phyloP scores from a whole-genome alignment of 805 yeast species.

The Soucietia sequanensis region DNA sequence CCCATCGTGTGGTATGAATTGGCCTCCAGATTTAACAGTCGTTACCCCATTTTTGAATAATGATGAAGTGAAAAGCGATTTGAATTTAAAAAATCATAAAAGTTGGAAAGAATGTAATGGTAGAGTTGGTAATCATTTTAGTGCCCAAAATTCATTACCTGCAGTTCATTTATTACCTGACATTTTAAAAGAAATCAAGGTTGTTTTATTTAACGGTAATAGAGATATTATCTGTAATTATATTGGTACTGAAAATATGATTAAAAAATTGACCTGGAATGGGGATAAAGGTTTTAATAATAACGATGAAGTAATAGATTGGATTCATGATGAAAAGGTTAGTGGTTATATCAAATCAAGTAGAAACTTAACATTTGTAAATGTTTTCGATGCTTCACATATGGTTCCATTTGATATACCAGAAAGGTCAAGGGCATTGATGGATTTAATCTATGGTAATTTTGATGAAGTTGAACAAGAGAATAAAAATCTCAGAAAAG shows the following conservation, averaged over 20 bases:
- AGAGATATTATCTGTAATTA: slow-evolving; percentile 87
- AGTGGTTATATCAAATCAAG: slow-evolving; percentile 47
- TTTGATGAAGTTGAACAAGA: slow-evolving; percentile 16
- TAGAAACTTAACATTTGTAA: slow-evolving; percentile 73
- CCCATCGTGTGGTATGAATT: slow-evolving; percentile 88
- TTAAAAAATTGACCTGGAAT: slow-evolving; percentile 63
- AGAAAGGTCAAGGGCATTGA: slow-evolving; percentile 62
- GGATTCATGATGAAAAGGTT: slow-evolving; percentile 42
- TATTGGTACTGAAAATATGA: slow-evolving; percentile 67
- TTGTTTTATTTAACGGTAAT: slow-evolving; percentile 82
- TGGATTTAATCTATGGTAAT: slow-evolving; percentile 49
- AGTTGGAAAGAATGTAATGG: slow-evolving; percentile 79
- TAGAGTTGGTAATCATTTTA: slow-evolving; percentile 52
- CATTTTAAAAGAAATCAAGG: slow-evolving; percentile 55
- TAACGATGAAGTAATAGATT: slow-evolving; percentile 24
- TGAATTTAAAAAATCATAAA: slow-evolving; percentile 46
- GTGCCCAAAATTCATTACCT: slow-evolving; percentile 54
- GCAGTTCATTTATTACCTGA: slow-evolving; percentile 67
- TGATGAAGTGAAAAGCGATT: slow-evolving; percentile 44
- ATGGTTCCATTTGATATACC: slow-evolving; percentile 92
- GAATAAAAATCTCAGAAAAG: slow-evolving; percentile 11
- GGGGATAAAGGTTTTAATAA: slow-evolving; percentile 54
- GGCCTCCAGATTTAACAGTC: slow-evolving; percentile 69
- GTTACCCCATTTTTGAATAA: slow-evolving; percentile 52
- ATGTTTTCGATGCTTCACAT: slow-evolving; percentile 76